Percentiles rank a stretch among this genome's conserved stretches.
phyloP scores from a whole-genome alignment of 495 filamentous ascomycete genomes.

The Oidiodendron maius region DNA sequence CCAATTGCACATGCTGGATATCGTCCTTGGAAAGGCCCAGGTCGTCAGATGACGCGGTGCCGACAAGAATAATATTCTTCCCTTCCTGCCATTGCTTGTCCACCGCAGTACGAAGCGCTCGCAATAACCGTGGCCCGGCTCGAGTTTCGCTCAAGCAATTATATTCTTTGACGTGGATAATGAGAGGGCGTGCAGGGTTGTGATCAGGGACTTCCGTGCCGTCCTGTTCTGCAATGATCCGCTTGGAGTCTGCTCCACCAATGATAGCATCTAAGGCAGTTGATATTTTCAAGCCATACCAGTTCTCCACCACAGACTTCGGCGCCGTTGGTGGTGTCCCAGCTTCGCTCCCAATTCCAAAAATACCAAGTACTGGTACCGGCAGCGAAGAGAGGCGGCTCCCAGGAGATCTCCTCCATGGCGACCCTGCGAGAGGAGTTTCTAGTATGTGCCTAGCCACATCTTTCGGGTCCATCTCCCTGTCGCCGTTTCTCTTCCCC shows the following conservation, averaged over 20 bases:
- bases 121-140: slow-evolving; percentile 57
- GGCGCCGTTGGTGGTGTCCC: neutral
- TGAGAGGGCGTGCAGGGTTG: slow-evolving; percentile 39
- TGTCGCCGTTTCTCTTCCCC: neutral
- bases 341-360: neutral
- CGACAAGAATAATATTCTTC: slow-evolving; percentile 68
- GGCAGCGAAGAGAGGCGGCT: neutral
- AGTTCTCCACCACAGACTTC: slow-evolving; percentile 12
- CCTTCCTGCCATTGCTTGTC: slow-evolving; percentile 62
- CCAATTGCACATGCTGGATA: slow-evolving; percentile 24
- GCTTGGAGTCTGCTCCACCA: slow-evolving; percentile 19
- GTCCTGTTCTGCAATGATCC: slow-evolving; percentile 1
- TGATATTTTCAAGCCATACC: slow-evolving; percentile 30
- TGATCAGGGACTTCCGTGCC: slow-evolving; percentile 5
- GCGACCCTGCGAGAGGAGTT: neutral
- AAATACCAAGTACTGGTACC: neutral
- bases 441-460: neutral
- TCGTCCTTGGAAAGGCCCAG: slow-evolving; percentile 11
- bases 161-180: slow-evolving; percentile 79
- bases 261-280: slow-evolving; percentile 24
- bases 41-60: slow-evolving; percentile 39
- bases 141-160: slow-evolving; percentile 60
- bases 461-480: neutral
- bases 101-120: slow-evolving; percentile 62
- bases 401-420: neutral